These are phyloP conservation scores for Drosera spatulata DNA, from an alignment of 179 eudicot species.

Conservation along the genomic window DNA sequence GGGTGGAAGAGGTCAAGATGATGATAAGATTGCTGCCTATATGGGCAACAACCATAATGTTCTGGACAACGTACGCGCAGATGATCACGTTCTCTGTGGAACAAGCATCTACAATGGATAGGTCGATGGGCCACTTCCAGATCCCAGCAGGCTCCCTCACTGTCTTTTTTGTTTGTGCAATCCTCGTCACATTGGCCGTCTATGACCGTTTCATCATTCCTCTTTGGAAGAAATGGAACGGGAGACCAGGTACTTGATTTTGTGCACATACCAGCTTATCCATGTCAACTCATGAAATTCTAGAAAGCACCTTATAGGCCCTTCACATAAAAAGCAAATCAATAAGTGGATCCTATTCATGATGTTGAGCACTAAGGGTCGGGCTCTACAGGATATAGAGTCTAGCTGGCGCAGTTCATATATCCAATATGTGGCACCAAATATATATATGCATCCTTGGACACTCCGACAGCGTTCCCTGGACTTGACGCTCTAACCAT, in stretches of 20 bases:
- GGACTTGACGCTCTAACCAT: too few species aligned
- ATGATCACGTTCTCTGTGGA: conserved; percentile 89
- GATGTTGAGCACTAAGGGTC: too few species aligned
- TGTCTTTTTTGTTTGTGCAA: conserved; percentile 76
- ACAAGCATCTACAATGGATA: conserved; percentile 78
- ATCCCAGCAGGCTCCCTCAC: conserved; percentile 83
- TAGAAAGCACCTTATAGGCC: too few species aligned
- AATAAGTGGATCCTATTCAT: too few species aligned
- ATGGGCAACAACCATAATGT: conserved; percentile 87
- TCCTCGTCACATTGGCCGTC: conserved; percentile 48
- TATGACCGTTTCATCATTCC: conserved; percentile 72
- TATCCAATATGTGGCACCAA: too few species aligned
- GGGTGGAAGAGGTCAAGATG: conserved; percentile 85
- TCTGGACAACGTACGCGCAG: conserved; percentile 85
- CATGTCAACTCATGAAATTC: background rate
- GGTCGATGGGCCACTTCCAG: conserved; percentile 53
- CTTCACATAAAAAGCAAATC: too few species aligned
- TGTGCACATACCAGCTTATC: background rate
- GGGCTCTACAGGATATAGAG: too few species aligned
- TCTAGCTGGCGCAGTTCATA: too few species aligned
- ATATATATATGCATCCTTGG: too few species aligned
- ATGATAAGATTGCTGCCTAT: conserved; percentile 59
- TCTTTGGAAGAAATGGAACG: conserved; percentile 61
- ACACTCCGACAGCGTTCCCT: too few species aligned
- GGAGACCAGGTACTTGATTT: conserved; percentile 51